Evolutionary conservation across 805 yeast genomes (phyloP).

Genomic region (Starmerella vaccinii): DNA sequence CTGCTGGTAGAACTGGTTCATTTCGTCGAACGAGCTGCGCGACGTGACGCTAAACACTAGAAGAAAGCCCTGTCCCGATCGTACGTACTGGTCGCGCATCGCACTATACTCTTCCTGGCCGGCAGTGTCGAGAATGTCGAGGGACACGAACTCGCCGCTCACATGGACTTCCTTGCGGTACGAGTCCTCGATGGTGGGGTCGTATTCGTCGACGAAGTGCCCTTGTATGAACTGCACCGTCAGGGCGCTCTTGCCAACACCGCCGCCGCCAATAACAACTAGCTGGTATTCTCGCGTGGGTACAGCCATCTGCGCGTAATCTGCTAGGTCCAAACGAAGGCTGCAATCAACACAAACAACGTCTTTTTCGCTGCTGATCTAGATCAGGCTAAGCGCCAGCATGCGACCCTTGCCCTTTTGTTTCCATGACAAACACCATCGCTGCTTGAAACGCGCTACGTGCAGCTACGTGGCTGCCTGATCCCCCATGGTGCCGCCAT

Average conservation of each 20-base stretch:
- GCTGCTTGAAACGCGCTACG: neutral
- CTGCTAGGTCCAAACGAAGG: neutral
- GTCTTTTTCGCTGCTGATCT: neutral
- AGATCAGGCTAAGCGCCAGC: conserved; percentile 5
- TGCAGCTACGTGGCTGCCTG: neutral
- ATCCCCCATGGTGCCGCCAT: no score
- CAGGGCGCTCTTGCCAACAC: conserved; percentile 94
- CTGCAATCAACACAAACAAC: neutral
- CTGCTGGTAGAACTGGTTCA: conserved; percentile 67
- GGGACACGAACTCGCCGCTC: conserved; percentile 63
- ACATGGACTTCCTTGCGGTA: conserved; percentile 74
- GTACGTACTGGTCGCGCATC: conserved; percentile 88
- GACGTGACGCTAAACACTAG: conserved; percentile 80
- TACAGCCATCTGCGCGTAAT: neutral
- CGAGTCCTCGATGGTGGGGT: conserved; percentile 83
- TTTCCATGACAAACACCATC: neutral
- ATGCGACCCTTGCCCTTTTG: neutral
- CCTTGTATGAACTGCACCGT: conserved; percentile 91
- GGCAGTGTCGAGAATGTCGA: conserved; percentile 93
- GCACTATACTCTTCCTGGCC: conserved; percentile 97
- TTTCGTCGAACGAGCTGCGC: conserved; percentile 73
- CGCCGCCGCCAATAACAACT: conserved; percentile 98
- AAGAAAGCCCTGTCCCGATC: conserved; percentile 89
- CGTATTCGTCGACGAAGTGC: conserved; percentile 94
- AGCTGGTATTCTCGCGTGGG: conserved; percentile 61